These are phyloP conservation scores for Pulveroboletus sp. DNA, from an alignment of 768 basidiomycete genomes.

Conservation along the genomic window DNA sequence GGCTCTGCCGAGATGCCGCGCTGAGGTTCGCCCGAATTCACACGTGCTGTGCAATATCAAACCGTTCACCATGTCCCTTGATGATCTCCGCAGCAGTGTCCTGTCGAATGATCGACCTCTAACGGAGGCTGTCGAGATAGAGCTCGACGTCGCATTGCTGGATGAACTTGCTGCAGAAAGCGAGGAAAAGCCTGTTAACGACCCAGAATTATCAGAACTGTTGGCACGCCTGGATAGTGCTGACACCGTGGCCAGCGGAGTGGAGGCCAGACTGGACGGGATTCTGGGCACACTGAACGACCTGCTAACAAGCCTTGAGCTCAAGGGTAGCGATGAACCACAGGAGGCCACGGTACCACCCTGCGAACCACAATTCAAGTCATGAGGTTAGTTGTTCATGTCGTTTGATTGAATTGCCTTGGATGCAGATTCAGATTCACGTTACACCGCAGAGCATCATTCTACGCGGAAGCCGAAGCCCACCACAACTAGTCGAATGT, in stretches of 20 bases:
- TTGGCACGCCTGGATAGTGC: constrained; percentile 53
- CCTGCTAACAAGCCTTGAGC: constrained; percentile 45
- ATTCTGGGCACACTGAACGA: constrained; percentile 55
- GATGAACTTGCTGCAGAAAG: constrained; percentile 28
- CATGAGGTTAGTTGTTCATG: constrained; percentile 15
- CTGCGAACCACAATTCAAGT: constrained; percentile 1
- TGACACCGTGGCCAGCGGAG: constrained; percentile 51
- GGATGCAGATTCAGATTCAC: background rate
- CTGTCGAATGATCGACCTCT: constrained; percentile 6
- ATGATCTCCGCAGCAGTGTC: constrained; percentile 17
- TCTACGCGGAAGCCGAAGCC: constrained; percentile 11
- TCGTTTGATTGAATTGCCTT: background rate
- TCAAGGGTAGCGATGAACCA: background rate
- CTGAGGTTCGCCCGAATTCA: background rate
- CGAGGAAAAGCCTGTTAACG: constrained; percentile 29
- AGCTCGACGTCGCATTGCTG: constrained; percentile 36
- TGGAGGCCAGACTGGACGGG: constrained; percentile 60
- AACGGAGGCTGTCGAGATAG: constrained; percentile 17
- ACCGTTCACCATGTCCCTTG: constrained; percentile 22
- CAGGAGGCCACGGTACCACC: background rate
- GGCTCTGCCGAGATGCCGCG: constrained; percentile 25
- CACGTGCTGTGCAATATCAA: constrained; percentile 20
- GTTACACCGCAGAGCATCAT: constrained; percentile 12
- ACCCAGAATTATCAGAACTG: constrained; percentile 38
- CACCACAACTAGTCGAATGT: constrained; percentile 3